Conservation (phyloP, 2,329 filamentous ascomycete genomes). For the Neonectria magnoliae region DNA sequence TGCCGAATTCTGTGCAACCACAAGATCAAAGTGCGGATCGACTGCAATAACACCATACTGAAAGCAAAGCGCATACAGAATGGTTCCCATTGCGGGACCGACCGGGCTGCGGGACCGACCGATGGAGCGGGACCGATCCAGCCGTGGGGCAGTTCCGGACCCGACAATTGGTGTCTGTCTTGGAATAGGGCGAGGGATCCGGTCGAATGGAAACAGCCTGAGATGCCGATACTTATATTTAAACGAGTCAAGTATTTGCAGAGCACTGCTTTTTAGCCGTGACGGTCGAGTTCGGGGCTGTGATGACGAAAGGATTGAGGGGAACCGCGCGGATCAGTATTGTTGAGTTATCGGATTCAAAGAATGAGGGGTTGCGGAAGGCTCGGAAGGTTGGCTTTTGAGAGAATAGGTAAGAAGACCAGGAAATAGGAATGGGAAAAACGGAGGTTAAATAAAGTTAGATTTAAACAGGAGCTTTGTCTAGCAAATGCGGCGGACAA, state of each 20-base stretch:
- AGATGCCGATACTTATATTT: neutral
- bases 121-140: neutral
- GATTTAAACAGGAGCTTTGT: neutral
- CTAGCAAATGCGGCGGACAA: neutral
- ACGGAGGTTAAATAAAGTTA: neutral
- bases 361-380: neutral
- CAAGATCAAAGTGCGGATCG: no score
- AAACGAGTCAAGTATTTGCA: neutral
- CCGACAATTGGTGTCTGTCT: neutral
- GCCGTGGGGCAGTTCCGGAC: neutral
- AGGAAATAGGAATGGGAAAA: neutral
- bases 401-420: neutral
- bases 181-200: neutral
- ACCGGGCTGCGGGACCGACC: neutral
- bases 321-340: neutral
- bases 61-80: no score
- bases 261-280: neutral
- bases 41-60: no score
- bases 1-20: no score
- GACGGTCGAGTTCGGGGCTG: no score
- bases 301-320: neutral
- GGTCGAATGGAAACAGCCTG: neutral
- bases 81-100: neutral
- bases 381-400: neutral
- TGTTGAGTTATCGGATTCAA: neutral